Evolutionary conservation across 1,139 yeast genomes (phyloP).

Genomic region (Zygotorulaspora mrakii): DNA sequence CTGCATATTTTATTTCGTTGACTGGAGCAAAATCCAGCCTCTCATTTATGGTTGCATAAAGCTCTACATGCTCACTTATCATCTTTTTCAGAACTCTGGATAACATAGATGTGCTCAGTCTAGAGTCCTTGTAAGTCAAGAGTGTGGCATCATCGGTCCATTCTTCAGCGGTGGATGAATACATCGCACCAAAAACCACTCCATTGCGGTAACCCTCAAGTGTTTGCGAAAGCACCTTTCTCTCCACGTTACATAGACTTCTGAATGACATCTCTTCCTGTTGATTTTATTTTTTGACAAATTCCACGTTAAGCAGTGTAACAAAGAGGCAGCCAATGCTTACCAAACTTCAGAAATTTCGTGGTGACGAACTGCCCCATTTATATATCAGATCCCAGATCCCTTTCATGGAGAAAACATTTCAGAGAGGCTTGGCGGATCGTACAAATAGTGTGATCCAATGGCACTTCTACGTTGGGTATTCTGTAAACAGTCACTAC

Average conservation of each 20-base stretch:
- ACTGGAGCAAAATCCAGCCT: conserved; percentile 25
- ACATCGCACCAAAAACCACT: conserved; percentile 27
- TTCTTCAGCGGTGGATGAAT: conserved; percentile 21
- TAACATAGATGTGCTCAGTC: conserved; percentile 20
- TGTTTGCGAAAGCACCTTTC: conserved; percentile 25
- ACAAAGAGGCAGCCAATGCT: no score
- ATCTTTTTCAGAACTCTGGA: conserved; percentile 24
- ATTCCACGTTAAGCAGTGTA: neutral
- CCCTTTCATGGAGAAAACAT: neutral
- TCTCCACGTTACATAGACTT: conserved; percentile 28
- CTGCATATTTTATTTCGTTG: conserved; percentile 21
- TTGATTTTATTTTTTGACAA: neutral
- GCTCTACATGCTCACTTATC: conserved; percentile 26
- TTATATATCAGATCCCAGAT: neutral
- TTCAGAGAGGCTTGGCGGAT: neutral
- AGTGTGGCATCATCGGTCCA: conserved; percentile 29
- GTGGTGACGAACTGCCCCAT: no score
- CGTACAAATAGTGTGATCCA: neutral
- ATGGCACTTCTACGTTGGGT: neutral
- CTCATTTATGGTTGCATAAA: conserved; percentile 27
- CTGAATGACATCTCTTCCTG: conserved; percentile 20
- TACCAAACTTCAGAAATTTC: no score
- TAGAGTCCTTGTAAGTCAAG: conserved; percentile 19
- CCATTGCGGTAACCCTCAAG: conserved; percentile 29
- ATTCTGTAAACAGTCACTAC: neutral